Conservation (phyloP, 306 rosid genomes). For the Lablab purpureus region DNA sequence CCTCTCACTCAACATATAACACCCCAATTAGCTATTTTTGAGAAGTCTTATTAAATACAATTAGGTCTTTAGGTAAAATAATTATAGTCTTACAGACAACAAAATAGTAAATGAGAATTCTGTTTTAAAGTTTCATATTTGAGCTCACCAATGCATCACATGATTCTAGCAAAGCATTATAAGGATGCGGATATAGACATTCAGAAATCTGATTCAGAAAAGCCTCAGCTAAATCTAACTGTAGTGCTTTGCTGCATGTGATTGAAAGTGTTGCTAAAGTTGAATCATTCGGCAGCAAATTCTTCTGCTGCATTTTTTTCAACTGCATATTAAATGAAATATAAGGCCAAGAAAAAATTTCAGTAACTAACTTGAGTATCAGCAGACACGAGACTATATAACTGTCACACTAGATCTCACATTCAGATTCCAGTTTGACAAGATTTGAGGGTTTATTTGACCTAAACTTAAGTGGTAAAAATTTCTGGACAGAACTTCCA, state of each 20-base stretch:
- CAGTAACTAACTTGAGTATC: slow-evolving; percentile 17
- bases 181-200: slow-evolving; percentile 56
- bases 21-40: slow-evolving; percentile 18
- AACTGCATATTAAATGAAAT: slow-evolving; percentile 63
- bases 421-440: slow-evolving; percentile 41
- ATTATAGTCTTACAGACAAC: slow-evolving; percentile 37
- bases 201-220: slow-evolving; percentile 65
- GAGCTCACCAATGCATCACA: slow-evolving; percentile 77
- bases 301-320: slow-evolving; percentile 65
- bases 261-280: slow-evolving; percentile 75
- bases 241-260: slow-evolving; percentile 63
- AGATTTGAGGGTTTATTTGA: slow-evolving; percentile 17
- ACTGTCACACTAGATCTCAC: slow-evolving; percentile 24
- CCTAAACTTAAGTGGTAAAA: background rate
- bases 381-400: slow-evolving; percentile 26
- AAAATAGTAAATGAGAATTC: slow-evolving; percentile 27
- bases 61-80: slow-evolving; percentile 26
- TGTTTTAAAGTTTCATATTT: slow-evolving; percentile 27
- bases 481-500: slow-evolving; percentile 33
- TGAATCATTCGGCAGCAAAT: slow-evolving; percentile 70
- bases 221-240: slow-evolving; percentile 80
- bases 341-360: slow-evolving; percentile 33
- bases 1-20: slow-evolving; percentile 18
- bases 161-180: slow-evolving; percentile 68
- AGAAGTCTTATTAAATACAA: background rate